Evolutionary conservation across 176 grass and related monocot genomes (phyloP).

Genomic region (Panicum miliaceum): DNA sequence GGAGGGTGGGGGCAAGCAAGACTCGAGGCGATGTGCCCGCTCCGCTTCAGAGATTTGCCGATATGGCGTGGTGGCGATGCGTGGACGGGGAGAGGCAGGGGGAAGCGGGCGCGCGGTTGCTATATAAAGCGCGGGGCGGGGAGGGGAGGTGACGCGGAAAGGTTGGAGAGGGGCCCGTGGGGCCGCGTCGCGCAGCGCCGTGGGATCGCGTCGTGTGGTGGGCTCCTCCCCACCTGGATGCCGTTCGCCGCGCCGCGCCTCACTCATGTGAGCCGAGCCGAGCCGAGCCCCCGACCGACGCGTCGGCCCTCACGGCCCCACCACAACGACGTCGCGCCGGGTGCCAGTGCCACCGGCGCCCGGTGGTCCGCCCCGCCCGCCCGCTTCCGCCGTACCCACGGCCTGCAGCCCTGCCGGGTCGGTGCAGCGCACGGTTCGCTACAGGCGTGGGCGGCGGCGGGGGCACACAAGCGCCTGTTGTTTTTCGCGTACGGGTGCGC

Average conservation of each 20-base stretch:
- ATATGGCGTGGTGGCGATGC: slow-evolving; percentile 23
- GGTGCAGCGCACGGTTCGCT: slow-evolving; percentile 33
- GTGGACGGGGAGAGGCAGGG: slow-evolving; percentile 15
- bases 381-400: not conserved
- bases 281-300: not conserved
- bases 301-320: not conserved
- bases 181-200: not conserved
- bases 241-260: not conserved
- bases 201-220: not conserved
- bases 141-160: slow-evolving; percentile 17
- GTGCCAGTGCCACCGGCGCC: not conserved
- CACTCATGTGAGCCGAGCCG: not conserved
- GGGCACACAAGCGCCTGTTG: not conserved
- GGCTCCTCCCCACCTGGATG: not conserved
- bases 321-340: no score
- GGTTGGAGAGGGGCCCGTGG: not conserved
- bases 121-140: slow-evolving; percentile 41
- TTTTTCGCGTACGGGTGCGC: slow-evolving; percentile 14
- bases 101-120: not conserved
- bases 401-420: slow-evolving; percentile 7
- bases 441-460: not conserved
- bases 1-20: not conserved
- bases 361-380: slow-evolving; percentile 17
- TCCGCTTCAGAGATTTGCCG: not conserved
- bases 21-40: not conserved